phyloP scores from a whole-genome alignment of 2,329 filamentous ascomycete species.

The Eurotiales sp. region DNA sequence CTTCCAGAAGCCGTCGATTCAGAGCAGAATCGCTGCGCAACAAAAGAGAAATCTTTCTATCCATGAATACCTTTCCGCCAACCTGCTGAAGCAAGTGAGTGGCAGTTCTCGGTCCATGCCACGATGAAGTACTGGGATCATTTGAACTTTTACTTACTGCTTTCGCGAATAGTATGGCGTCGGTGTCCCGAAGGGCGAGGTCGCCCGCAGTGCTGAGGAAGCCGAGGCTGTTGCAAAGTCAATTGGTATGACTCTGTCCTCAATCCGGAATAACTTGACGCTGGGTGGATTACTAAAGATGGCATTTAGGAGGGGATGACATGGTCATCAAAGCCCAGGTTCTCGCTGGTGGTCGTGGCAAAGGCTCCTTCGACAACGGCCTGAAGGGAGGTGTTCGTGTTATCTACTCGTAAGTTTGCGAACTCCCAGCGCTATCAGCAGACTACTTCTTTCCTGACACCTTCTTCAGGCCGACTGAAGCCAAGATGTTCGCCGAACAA shows the following conservation, averaged over 20 bases:
- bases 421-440: not conserved
- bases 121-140: not conserved
- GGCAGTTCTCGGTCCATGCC: slow-evolving; percentile 9
- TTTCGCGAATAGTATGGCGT: slow-evolving; percentile 71
- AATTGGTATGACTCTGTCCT: slow-evolving; percentile 60
- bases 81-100: slow-evolving; percentile 69
- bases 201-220: slow-evolving; percentile 78
- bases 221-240: slow-evolving; percentile 87
- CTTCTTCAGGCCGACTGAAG: slow-evolving; percentile 67
- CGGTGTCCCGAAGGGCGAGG: slow-evolving; percentile 83
- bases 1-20: slow-evolving; percentile 53
- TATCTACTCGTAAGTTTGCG: slow-evolving; percentile 76
- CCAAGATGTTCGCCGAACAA: slow-evolving; percentile 96
- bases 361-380: slow-evolving; percentile 96
- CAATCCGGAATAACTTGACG: not conserved
- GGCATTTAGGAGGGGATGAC: slow-evolving; percentile 66
- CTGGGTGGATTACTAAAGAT: slow-evolving; percentile 9
- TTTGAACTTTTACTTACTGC: slow-evolving; percentile 22
- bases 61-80: slow-evolving; percentile 96
- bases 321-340: slow-evolving; percentile 99
- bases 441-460: not conserved
- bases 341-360: slow-evolving; percentile 93
- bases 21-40: slow-evolving; percentile 58
- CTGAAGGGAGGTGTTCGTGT: slow-evolving; percentile 98
- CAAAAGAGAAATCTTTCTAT: slow-evolving; percentile 90